Base-by-base conservation (phyloP, 768 basidiomycete genomes). In the Tricholoma furcatifolium region DNA sequence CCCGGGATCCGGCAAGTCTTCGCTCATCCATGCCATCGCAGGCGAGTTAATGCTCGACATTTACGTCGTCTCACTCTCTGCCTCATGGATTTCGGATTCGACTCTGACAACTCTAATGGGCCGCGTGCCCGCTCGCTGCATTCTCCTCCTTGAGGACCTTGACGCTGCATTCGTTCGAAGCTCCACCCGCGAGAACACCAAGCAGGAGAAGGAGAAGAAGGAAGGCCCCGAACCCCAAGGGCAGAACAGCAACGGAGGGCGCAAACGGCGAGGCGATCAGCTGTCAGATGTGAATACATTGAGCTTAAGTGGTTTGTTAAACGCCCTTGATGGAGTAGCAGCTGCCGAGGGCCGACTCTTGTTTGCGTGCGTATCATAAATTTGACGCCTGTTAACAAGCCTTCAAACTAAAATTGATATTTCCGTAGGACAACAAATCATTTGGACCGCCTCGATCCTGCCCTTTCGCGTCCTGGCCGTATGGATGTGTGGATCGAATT, bases 401-500 rank as follows among this genome's bases (percentile, higher is more conserved):
- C 27, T 4, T 31, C 11, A 11, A 40, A 18, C 34, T 49, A 51
- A 9, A 40, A 60, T 27, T 53, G 18, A 11, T 42, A 18, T 14
- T 30, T 35, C 9, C 15, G 12, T 39, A 91, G 90, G 0, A 93
- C 91, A 15, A 93, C 91, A 10, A 95, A 95, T 68, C 93, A 95
- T 63, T 75, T 93, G n/a, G 91, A 94, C 61, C 82, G 87, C 31
- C 80, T 96, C 1, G 93, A 96, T 60, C 90, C 92, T 4, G 93
- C 93, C 0, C 81, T 96, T 10, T 89, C 86, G n/a, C 86, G 93
- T 48, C 91, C 93, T 5, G 93, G 93, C 15, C 87, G 89, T 24
- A 90, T 91, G 88, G 93, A 95, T 62, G 89, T 96, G 7, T 91
- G 90, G 85, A 80, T 95, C 42, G 89, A 93, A 67, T 95, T 95